A percentile compares a stretch with the other conserved stretches of the same genome.
phyloP scores from a whole-genome alignment of 148 eudicot species.

The Heliosperma pusillum region DNA sequence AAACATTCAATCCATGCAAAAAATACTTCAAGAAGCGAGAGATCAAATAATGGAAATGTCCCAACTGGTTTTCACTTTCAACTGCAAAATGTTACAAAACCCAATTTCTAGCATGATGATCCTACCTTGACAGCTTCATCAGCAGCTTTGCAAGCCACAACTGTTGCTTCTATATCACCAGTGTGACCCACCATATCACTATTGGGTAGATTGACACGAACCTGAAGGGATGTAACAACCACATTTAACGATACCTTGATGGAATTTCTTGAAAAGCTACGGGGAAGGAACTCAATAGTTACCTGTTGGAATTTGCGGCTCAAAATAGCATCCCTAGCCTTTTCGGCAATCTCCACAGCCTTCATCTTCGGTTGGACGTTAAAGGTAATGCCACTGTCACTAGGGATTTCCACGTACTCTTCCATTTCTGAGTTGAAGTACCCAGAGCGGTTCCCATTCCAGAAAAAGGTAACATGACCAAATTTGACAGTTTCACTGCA shows the following conservation, averaged over 20 bases:
- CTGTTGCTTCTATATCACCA: conserved; percentile 80
- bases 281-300: neutral
- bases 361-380: conserved; percentile 86
- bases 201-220: conserved; percentile 89
- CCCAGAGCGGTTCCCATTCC: conserved; percentile 94
- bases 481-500: conserved; percentile 92
- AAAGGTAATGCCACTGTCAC: conserved; percentile 82
- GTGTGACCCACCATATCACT: conserved; percentile 97
- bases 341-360: conserved; percentile 86
- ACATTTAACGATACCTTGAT: neutral
- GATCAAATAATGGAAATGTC: neutral
- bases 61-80: neutral
- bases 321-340: conserved; percentile 86
- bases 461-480: conserved; percentile 94
- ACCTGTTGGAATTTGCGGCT: conserved; percentile 90
- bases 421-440: conserved; percentile 79
- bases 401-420: conserved; percentile 91
- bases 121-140: conserved; percentile 94
- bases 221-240: conserved; percentile 32
- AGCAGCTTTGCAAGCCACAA: conserved; percentile 89
- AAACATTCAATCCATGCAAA: neutral
- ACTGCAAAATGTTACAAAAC: neutral
- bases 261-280: neutral
- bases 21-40: neutral
- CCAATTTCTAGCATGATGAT: neutral